phyloP scores from a whole-genome alignment of 768 basidiomycete species.

The Paxillus ammoniavirescens region DNA sequence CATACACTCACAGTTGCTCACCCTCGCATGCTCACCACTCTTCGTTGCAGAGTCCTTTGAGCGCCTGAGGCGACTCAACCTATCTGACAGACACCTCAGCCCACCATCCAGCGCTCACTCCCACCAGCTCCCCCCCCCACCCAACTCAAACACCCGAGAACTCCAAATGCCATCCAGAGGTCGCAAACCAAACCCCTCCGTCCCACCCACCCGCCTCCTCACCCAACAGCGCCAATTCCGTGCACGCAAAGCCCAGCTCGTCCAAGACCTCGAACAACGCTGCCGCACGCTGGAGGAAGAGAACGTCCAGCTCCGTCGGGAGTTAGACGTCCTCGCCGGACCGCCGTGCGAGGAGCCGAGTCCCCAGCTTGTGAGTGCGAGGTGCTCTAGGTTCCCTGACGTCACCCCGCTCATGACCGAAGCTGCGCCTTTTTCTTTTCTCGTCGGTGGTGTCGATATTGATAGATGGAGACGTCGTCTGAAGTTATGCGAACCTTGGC shows the following conservation, averaged over 20 bases:
- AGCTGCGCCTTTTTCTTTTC: not conserved
- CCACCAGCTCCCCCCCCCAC: too few relatives aligned
- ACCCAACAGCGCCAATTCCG: slow-evolving; percentile 65
- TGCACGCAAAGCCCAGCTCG: slow-evolving; percentile 54
- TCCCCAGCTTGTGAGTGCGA: not conserved
- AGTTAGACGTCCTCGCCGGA: slow-evolving; percentile 40
- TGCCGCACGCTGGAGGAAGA: slow-evolving; percentile 52
- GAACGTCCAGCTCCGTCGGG: slow-evolving; percentile 45
- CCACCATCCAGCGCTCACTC: not conserved
- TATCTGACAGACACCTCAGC: too few relatives aligned
- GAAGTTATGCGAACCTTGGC: slow-evolving; percentile 50
- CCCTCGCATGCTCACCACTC: too few relatives aligned
- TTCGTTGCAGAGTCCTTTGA: too few relatives aligned
- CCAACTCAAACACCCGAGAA: not conserved
- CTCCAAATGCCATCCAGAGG: not conserved
- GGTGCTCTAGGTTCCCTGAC: not conserved
- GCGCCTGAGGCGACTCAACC: too few relatives aligned
- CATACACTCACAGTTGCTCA: too few relatives aligned
- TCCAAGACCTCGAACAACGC: slow-evolving; percentile 54
- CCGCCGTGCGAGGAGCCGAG: slow-evolving; percentile 18
- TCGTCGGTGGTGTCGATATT: not conserved
- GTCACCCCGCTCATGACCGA: not conserved
- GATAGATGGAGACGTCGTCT: slow-evolving; percentile 47
- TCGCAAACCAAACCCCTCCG: slow-evolving; percentile 61
- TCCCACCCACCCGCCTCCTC: slow-evolving; percentile 55